phyloP scores from a whole-genome alignment of 2,329 filamentous ascomycete species.

The Celoporthe dispersa region DNA sequence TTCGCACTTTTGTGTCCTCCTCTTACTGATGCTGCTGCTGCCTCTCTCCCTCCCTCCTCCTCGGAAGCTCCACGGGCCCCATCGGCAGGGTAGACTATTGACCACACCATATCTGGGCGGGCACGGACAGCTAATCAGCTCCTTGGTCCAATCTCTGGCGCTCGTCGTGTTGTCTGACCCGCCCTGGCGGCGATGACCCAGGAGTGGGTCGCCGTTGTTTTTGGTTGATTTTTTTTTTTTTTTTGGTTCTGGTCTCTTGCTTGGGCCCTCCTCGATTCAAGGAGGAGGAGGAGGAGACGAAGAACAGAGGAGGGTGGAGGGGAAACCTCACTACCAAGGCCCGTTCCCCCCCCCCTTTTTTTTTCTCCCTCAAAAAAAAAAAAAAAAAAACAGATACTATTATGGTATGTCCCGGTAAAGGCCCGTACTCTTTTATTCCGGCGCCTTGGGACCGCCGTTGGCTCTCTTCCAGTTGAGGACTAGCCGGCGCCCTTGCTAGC shows the following conservation, averaged over 20 bases:
- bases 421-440: neutral
- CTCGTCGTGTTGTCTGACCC: neutral
- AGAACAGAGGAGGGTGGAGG: too few species aligned
- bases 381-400: neutral
- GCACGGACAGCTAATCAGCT: neutral
- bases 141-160: neutral
- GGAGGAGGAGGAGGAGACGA: too few species aligned
- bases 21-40: too few species aligned
- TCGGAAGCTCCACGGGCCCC: too few species aligned
- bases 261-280: too few species aligned
- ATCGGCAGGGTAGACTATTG: neutral
- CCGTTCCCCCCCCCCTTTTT: too few species aligned
- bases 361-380: neutral
- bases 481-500: neutral
- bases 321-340: too few species aligned
- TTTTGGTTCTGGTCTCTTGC: too few species aligned
- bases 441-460: conserved; percentile 11
- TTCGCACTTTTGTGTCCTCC: neutral
- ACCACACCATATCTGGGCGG: neutral
- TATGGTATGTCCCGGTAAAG: neutral
- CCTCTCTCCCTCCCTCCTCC: too few species aligned
- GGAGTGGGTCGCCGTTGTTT: neutral
- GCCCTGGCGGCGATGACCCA: too few species aligned
- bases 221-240: neutral
- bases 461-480: conserved; percentile 11